Conservation (phyloP, 306 rosid genomes). For the Pterocarpus macrocarpus region DNA sequence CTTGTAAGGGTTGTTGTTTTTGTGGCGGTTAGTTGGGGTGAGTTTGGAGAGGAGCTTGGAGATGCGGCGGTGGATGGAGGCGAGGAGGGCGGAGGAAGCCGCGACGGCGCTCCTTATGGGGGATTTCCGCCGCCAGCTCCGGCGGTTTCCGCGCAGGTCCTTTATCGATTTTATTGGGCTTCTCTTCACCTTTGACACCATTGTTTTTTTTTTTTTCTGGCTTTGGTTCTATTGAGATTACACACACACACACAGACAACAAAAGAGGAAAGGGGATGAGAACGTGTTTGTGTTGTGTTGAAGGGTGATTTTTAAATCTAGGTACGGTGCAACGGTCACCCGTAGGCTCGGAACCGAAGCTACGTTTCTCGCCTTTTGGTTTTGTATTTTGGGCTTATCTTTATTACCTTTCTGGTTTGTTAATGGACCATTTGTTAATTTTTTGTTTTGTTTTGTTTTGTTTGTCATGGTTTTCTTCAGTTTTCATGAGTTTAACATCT, state of each 20-base stretch:
- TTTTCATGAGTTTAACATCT: neutral
- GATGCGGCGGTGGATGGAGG: slow-evolving; percentile 82
- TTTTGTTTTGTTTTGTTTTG: neutral
- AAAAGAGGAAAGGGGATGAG: neutral
- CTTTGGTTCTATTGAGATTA: neutral
- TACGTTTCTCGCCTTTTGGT: neutral
- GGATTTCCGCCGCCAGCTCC: slow-evolving; percentile 65
- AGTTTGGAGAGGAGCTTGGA: slow-evolving; percentile 76
- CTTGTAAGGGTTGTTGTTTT: slow-evolving; percentile 59
- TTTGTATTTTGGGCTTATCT: neutral
- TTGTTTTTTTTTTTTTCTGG: slow-evolving; percentile 41
- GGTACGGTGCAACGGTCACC: slow-evolving; percentile 87
- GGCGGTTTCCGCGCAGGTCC: slow-evolving; percentile 61
- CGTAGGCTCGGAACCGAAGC: slow-evolving; percentile 76
- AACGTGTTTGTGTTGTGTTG: neutral
- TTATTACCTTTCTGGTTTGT: neutral
- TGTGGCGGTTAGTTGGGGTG: slow-evolving; percentile 55
- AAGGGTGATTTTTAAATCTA: slow-evolving; percentile 52
- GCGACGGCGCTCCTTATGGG: slow-evolving; percentile 59
- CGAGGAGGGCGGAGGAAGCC: slow-evolving; percentile 63
- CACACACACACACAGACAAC: neutral
- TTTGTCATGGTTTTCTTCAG: neutral
- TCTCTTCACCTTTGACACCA: slow-evolving; percentile 83
- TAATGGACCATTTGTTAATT: neutral
- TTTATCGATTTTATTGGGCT: slow-evolving; percentile 61